These are phyloP conservation scores for Xylariaceae sp. DNA, from an alignment of 2,329 filamentous ascomycete genomes.

Conservation along the genomic window DNA sequence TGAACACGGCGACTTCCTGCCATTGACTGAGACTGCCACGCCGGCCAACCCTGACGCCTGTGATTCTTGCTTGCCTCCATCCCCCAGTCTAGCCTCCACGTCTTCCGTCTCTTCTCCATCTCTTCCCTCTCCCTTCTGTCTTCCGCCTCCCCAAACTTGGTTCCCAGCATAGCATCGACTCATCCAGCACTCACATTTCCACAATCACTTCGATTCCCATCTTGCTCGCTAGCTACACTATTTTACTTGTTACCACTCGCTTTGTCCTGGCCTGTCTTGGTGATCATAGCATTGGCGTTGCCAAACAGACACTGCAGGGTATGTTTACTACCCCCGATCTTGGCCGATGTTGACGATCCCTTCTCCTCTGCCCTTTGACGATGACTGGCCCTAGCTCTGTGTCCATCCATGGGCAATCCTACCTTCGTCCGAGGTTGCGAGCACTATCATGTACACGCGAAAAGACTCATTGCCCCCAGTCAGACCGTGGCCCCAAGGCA, in stretches of 20 bases:
- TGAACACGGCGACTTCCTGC: too few relatives aligned
- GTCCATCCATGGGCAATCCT: too few relatives aligned
- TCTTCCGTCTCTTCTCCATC: neutral
- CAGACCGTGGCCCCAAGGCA: too few relatives aligned
- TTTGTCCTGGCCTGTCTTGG: constrained; percentile 43
- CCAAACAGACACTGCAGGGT: constrained; percentile 18
- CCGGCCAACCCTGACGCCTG: too few relatives aligned
- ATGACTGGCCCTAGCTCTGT: too few relatives aligned
- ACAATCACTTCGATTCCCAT: constrained; percentile 46
- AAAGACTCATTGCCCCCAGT: too few relatives aligned
- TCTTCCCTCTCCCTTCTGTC: constrained; percentile 4
- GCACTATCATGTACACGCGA: too few relatives aligned
- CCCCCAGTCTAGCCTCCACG: neutral
- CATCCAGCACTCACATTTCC: constrained; percentile 35
- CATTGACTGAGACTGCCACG: neutral
- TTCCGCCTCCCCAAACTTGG: constrained; percentile 13
- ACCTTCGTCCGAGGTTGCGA: too few relatives aligned
- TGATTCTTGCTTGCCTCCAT: neutral
- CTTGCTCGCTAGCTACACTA: constrained; percentile 59
- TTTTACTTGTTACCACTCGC: constrained; percentile 54
- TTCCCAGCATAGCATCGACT: constrained; percentile 38
- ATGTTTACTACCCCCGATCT: neutral
- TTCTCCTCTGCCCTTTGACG: neutral
- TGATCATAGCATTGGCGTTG: constrained; percentile 38
- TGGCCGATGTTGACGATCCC: neutral